These are phyloP conservation scores for Lepidium campestre DNA, from an alignment of 441 rosid genomes.

Conservation along the genomic window DNA sequence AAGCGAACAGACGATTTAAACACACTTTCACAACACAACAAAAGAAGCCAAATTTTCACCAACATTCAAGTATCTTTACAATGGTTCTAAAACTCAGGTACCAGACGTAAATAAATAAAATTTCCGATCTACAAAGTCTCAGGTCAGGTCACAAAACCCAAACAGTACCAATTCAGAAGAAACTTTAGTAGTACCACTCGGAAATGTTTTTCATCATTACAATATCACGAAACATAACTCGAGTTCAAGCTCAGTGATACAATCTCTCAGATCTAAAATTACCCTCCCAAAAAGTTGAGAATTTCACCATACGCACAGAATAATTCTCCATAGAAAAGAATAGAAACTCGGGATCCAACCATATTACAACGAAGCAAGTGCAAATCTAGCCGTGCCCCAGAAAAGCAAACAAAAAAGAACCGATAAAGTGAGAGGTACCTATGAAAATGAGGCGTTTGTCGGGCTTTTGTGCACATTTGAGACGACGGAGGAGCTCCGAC, in stretches of 20 bases:
- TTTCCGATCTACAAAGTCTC: constrained; percentile 7
- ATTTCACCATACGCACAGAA: not conserved
- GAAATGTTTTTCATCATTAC: not conserved
- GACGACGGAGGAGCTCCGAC: constrained; percentile 57
- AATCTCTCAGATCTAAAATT: constrained; percentile 6
- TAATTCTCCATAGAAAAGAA: not conserved
- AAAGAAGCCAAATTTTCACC: not conserved
- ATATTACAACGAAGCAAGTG: not conserved
- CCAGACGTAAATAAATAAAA: not conserved
- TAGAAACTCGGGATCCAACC: not conserved
- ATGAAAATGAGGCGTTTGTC: constrained; percentile 63
- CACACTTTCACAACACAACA: not conserved
- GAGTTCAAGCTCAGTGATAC: not conserved
- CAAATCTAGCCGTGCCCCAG: not conserved
- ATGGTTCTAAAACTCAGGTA: not conserved
- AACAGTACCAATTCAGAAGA: not conserved
- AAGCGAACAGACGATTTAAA: not conserved
- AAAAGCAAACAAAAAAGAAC: not conserved
- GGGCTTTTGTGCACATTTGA: constrained; percentile 54
- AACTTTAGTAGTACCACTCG: not conserved
- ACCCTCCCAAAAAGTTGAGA: not conserved
- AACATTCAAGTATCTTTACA: not conserved
- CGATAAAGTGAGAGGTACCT: constrained; percentile 14
- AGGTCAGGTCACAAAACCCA: not conserved
- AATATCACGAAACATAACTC: not conserved